phyloP scores from a whole-genome alignment of 129 eudicot genomes.

The Glebionis coronaria region DNA sequence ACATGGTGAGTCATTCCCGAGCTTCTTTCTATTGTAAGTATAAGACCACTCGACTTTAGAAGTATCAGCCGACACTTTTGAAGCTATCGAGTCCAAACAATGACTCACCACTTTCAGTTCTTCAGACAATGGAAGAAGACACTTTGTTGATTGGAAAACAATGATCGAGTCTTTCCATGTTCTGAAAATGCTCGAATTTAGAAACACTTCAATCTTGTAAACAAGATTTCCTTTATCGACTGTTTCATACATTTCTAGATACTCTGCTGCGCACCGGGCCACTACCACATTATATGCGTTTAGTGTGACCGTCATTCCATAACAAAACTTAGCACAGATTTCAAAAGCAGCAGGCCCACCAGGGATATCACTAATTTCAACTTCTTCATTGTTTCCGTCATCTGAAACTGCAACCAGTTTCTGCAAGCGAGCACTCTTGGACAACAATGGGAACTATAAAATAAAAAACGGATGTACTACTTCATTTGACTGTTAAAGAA shows the following conservation, averaged over 20 bases:
- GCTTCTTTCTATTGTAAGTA: constrained; percentile 60
- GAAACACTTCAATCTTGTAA: constrained; percentile 77
- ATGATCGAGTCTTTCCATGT: constrained; percentile 92
- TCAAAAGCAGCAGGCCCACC: constrained; percentile 90
- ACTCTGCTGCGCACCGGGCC: constrained; percentile 90
- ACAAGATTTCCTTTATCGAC: constrained; percentile 76
- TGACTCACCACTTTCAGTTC: constrained; percentile 74
- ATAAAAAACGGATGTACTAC: neutral
- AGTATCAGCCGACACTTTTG: constrained; percentile 66
- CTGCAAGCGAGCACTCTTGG: constrained; percentile 76
- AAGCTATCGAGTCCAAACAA: constrained; percentile 71
- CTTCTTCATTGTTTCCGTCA: constrained; percentile 48
- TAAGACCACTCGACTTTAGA: constrained; percentile 87
- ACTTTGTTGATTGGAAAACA: constrained; percentile 72
- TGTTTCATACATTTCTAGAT: constrained; percentile 81
- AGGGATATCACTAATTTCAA: constrained; percentile 56
- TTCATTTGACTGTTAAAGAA: constrained; percentile 7
- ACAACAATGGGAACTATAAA: constrained; percentile 77
- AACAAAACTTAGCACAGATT: constrained; percentile 77
- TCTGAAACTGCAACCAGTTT: constrained; percentile 52
- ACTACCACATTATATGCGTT: constrained; percentile 85
- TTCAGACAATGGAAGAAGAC: constrained; percentile 78
- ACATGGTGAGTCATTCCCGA: constrained; percentile 42
- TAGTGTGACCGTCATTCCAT: constrained; percentile 81
- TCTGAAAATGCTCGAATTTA: constrained; percentile 71